Percentiles rank a stretch among this genome's conserved stretches.
Evolutionary conservation across 1,284 basidiomycete species (phyloP).

Genomic region (Cutaneotrichosporon cutaneum): DNA sequence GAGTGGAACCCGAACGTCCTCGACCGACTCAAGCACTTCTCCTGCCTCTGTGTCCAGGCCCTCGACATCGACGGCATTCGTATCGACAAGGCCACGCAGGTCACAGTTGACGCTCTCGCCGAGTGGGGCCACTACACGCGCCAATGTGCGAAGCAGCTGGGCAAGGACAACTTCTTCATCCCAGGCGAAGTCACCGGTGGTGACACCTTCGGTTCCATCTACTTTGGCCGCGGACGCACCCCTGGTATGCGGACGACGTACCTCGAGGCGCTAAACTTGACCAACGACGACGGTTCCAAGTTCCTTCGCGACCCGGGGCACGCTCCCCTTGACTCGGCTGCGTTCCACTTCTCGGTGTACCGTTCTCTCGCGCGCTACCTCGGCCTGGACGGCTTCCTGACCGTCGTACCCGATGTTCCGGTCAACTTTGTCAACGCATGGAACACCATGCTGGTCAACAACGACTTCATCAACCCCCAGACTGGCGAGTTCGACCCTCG

Average conservation of each 20-base stretch:
- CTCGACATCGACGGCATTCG: slow-evolving; percentile 88
- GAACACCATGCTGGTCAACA: slow-evolving; percentile 82
- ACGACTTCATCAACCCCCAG: slow-evolving; percentile 76
- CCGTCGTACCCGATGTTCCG: slow-evolving; percentile 78
- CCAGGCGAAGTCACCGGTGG: slow-evolving; percentile 92
- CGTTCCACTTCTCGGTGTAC: slow-evolving; percentile 90
- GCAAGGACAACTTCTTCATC: slow-evolving; percentile 84
- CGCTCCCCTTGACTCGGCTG: slow-evolving; percentile 70
- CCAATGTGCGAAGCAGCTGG: slow-evolving; percentile 65
- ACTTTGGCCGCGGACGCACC: slow-evolving; percentile 81
- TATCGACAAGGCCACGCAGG: slow-evolving; percentile 88
- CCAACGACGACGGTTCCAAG: slow-evolving; percentile 63
- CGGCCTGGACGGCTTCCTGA: slow-evolving; percentile 87
- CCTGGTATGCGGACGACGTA: slow-evolving; percentile 63
- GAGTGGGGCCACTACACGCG: slow-evolving; percentile 71
- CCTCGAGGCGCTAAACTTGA: slow-evolving; percentile 61
- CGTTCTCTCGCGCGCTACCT: slow-evolving; percentile 77
- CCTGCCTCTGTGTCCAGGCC: slow-evolving; percentile 78
- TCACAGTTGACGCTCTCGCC: slow-evolving; percentile 75
- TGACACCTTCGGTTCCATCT: slow-evolving; percentile 80
- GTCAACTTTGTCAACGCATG: slow-evolving; percentile 79
- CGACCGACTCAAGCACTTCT: slow-evolving; percentile 70
- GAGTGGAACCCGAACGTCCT: slow-evolving; percentile 79
- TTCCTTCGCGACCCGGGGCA: slow-evolving; percentile 69
- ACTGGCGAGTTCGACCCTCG: slow-evolving; percentile 70